A percentile compares a stretch with the other conserved stretches of the same genome.
phyloP scores from a whole-genome alignment of 108 stramenopile species.

The Fragilaria radians region DNA sequence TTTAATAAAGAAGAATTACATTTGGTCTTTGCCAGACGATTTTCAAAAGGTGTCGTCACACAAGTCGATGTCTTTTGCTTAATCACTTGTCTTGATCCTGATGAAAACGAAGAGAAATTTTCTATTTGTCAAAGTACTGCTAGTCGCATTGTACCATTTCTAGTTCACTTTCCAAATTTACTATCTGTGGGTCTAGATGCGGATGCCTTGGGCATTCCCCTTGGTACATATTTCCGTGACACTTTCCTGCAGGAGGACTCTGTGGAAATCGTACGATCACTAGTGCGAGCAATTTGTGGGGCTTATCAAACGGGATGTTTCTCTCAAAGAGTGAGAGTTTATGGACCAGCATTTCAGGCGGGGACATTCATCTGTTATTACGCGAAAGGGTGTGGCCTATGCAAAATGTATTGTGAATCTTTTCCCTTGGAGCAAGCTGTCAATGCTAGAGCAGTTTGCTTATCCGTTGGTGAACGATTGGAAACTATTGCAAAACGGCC shows the following conservation, averaged over 20 bases:
- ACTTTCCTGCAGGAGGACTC: background rate
- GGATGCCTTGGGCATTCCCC: background rate
- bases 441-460: background rate
- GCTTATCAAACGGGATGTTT: background rate
- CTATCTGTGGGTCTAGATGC: background rate
- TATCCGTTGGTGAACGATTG: background rate
- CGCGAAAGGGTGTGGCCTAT: background rate
- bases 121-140: constrained; percentile 1
- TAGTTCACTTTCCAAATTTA: background rate
- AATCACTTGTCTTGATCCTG: background rate
- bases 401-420: background rate
- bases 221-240: background rate
- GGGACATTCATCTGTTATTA: background rate
- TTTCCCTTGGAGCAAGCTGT: background rate
- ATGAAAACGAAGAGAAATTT: background rate
- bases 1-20: background rate
- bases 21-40: background rate
- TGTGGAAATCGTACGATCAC: background rate
- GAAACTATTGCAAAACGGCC: background rate
- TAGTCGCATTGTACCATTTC: background rate
- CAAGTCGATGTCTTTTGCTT: background rate
- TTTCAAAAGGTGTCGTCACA: background rate
- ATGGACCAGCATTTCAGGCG: background rate
- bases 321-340: background rate
- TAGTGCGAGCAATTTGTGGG: background rate